Evolutionary conservation across 495 filamentous ascomycete genomes (phyloP).

Genomic region (Parachaetomium inaequale): DNA sequence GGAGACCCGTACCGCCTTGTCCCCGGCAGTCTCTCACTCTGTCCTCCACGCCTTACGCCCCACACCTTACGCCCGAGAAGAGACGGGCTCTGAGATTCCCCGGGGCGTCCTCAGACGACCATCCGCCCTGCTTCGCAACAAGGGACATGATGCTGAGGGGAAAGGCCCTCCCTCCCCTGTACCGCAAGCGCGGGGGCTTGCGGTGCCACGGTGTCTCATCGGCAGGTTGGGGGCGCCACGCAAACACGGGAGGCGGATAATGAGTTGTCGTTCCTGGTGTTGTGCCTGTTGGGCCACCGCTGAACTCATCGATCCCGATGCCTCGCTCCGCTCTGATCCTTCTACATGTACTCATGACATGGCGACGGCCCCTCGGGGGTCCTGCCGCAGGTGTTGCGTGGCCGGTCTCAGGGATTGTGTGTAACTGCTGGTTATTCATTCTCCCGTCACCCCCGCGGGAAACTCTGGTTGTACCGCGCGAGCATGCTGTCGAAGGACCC

Average conservation of each 20-base stretch:
- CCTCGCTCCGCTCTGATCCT: neutral
- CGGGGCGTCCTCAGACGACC: neutral
- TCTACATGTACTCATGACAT: neutral
- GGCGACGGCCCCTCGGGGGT: neutral
- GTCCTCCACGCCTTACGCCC: no score
- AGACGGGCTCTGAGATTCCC: neutral
- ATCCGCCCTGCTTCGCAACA: neutral
- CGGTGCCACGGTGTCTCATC: neutral
- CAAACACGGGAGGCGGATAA: neutral
- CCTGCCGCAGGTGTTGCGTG: neutral
- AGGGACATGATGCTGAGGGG: no score
- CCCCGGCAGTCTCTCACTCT: neutral
- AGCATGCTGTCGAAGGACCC: conserved; percentile 9
- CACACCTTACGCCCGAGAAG: neutral
- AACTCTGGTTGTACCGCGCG: neutral
- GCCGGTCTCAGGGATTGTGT: neutral
- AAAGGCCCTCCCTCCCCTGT: neutral
- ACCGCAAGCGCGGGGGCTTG: neutral
- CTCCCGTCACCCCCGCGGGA: neutral
- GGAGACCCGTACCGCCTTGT: neutral
- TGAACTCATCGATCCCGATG: neutral
- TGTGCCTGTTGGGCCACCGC: neutral
- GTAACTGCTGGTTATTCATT: neutral
- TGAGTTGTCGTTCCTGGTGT: neutral
- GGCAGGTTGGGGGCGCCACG: neutral